phyloP scores from a whole-genome alignment of 139 green algal species.

The Choricystis sp. region DNA sequence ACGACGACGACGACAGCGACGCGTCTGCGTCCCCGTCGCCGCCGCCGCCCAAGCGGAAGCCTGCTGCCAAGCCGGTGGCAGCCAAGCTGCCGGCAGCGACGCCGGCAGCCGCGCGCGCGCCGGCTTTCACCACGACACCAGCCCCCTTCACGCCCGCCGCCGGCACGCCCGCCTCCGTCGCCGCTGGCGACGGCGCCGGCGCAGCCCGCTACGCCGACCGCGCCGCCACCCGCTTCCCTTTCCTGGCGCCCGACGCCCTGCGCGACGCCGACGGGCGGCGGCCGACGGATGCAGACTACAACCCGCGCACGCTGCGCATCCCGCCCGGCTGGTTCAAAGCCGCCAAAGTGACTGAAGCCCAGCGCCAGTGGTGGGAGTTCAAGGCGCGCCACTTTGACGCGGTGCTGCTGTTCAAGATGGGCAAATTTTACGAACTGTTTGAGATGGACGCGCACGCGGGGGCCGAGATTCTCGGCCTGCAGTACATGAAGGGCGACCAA shows the following conservation, averaged over 20 bases:
- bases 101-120: background rate
- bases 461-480: constrained; percentile 69
- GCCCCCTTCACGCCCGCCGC: background rate
- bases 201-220: constrained; percentile 27
- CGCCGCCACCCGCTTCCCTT: constrained; percentile 38
- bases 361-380: constrained; percentile 84
- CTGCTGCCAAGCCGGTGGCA: too few species aligned
- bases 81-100: constrained; percentile 1
- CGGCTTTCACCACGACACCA: background rate
- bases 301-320: constrained; percentile 68
- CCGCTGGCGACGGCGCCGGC: constrained; percentile 12
- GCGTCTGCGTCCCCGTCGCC: background rate
- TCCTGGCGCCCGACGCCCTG: constrained; percentile 47
- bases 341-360: constrained; percentile 52
- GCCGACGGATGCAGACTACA: constrained; percentile 45
- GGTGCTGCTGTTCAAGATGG: constrained; percentile 84
- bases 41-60: background rate
- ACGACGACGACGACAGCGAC: background rate
- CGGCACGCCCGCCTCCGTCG: background rate
- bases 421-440: constrained; percentile 97
- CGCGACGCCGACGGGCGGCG: constrained; percentile 32
- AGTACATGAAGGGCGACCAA: constrained; percentile 96
- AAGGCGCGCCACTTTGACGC: constrained; percentile 78
- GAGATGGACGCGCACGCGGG: constrained; percentile 95
- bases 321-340: constrained; percentile 54